Percentiles rank a stretch among this genome's conserved stretches.
These are phyloP conservation scores for Oemleria cerasiformis DNA, from an alignment of 306 rosid species.

Conservation along the genomic window DNA sequence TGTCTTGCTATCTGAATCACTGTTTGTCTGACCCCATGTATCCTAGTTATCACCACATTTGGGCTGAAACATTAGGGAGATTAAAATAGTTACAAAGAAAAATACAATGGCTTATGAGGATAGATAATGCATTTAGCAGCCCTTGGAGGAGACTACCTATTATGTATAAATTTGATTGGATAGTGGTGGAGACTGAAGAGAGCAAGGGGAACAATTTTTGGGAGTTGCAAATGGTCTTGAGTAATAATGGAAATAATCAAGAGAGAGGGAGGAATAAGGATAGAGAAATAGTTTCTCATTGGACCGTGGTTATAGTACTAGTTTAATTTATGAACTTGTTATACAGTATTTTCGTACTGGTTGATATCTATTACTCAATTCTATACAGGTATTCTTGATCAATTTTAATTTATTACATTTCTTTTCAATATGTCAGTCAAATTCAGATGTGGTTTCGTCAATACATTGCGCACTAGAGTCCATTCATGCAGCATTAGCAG, in stretches of 20 bases:
- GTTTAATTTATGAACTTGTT: neutral
- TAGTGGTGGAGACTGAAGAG: neutral
- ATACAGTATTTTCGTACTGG: neutral
- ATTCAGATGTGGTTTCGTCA: slow-evolving; percentile 69
- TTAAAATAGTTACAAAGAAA: neutral
- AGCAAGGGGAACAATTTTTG: neutral
- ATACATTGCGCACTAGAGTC: slow-evolving; percentile 83
- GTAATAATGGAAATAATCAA: neutral
- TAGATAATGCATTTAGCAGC: neutral
- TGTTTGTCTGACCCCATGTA: neutral
- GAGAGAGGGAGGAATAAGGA: neutral
- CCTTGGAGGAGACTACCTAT: neutral
- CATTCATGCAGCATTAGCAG: slow-evolving; percentile 87
- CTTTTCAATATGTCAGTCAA: slow-evolving; percentile 57
- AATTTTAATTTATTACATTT: slow-evolving; percentile 7
- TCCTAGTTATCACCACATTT: neutral
- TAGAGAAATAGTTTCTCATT: neutral
- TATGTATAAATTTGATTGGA: neutral
- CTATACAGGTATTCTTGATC: neutral
- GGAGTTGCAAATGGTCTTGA: neutral
- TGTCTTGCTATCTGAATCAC: neutral
- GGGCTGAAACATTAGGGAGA: neutral
- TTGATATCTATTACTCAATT: neutral
- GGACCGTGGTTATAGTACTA: neutral
- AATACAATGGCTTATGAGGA: neutral